phyloP scores from a whole-genome alignment of 2,329 filamentous ascomycete species.

The Rhynchosporium secalis region DNA sequence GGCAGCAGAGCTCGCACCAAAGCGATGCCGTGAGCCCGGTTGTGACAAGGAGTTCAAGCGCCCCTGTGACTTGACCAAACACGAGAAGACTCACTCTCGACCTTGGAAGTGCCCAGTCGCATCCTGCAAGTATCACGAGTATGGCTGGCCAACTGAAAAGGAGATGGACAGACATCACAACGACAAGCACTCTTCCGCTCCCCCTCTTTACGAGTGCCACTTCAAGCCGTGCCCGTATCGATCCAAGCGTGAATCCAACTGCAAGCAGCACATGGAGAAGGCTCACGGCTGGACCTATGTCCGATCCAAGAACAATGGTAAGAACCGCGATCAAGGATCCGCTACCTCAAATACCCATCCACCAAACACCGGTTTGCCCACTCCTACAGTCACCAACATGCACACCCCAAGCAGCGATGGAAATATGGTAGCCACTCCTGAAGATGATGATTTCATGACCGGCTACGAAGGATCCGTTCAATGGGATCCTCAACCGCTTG shows the following conservation, averaged over 20 bases:
- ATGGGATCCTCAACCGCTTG: slow-evolving; percentile 26
- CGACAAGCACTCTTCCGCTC: slow-evolving; percentile 85
- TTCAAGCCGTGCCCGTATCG: slow-evolving; percentile 87
- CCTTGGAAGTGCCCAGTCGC: slow-evolving; percentile 88
- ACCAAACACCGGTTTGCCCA: slow-evolving; percentile 48
- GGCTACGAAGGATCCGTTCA: slow-evolving; percentile 21
- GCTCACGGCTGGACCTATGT: slow-evolving; percentile 88
- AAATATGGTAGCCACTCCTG: slow-evolving; percentile 33
- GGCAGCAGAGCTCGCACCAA: slow-evolving; percentile 77
- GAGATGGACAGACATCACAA: slow-evolving; percentile 95
- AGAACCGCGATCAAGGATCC: slow-evolving; percentile 46
- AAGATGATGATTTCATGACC: slow-evolving; percentile 31
- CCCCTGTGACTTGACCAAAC: slow-evolving; percentile 96
- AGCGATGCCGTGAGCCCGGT: slow-evolving; percentile 71
- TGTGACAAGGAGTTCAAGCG: slow-evolving; percentile 95
- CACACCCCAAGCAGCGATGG: slow-evolving; percentile 59
- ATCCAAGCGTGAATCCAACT: slow-evolving; percentile 94
- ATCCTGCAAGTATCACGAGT: slow-evolving; percentile 85
- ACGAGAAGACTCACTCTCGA: slow-evolving; percentile 95
- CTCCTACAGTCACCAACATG: slow-evolving; percentile 56
- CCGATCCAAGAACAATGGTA: slow-evolving; percentile 88
- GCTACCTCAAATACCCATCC: slow-evolving; percentile 41
- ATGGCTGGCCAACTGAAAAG: slow-evolving; percentile 96
- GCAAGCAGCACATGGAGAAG: slow-evolving; percentile 99
- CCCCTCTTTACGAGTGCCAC: slow-evolving; percentile 79